phyloP scores from a whole-genome alignment of 495 filamentous ascomycete genomes.

The Stereocaulon alpinum region DNA sequence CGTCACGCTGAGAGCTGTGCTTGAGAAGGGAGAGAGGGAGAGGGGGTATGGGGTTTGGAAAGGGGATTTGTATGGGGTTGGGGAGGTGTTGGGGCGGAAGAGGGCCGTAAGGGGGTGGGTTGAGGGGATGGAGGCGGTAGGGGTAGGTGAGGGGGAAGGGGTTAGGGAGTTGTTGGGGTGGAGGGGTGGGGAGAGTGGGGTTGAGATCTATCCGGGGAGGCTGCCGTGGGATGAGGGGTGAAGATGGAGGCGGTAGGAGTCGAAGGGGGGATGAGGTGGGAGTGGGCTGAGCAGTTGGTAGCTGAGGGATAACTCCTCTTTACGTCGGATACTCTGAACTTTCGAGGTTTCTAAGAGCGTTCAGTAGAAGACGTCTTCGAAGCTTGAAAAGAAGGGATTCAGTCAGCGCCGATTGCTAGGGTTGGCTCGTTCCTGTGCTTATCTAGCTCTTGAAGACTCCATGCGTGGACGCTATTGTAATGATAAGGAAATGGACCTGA shows the following conservation, averaged over 20 bases:
- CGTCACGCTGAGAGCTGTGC: constrained; percentile 36
- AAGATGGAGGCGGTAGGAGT: too few species aligned
- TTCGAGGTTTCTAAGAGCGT: too few species aligned
- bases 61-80: constrained; percentile 37
- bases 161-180: constrained; percentile 33
- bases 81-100: constrained; percentile 29
- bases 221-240: constrained; percentile 33
- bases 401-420: too few species aligned
- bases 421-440: too few species aligned
- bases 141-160: constrained; percentile 24
- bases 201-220: constrained; percentile 28
- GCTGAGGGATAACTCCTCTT: too few species aligned
- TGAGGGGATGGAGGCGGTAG: constrained; percentile 14
- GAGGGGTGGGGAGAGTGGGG: constrained; percentile 30
- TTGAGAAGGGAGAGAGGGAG: constrained; percentile 33
- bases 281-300: neutral
- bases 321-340: too few species aligned
- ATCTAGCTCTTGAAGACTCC: too few species aligned
- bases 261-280: neutral
- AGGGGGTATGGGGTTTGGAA: constrained; percentile 38
- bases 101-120: constrained; percentile 35
- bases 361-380: too few species aligned
- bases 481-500: too few species aligned
- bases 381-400: too few species aligned
- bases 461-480: too few species aligned